Percentiles rank a stretch among this genome's conserved stretches.
phyloP scores from a whole-genome alignment of 1,139 yeast genomes.

The Sugiyamaella xylanicola region DNA sequence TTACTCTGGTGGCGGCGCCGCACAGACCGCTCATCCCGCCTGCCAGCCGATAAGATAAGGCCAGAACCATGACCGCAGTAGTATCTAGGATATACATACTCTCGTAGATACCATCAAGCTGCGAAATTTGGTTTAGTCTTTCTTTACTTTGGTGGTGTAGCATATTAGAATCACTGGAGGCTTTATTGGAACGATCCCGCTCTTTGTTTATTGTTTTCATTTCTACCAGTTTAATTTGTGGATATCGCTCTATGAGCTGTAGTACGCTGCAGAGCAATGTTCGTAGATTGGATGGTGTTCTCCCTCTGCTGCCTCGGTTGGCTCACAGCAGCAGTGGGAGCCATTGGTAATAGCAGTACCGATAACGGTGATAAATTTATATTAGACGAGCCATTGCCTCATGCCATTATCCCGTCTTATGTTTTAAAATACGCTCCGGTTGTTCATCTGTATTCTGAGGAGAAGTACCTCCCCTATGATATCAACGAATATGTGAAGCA shows the following conservation, averaged over 20 bases:
- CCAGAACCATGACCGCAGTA: background rate
- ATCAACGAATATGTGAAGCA: conserved; percentile 67
- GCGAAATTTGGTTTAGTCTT: no score
- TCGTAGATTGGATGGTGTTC: background rate
- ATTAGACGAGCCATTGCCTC: background rate
- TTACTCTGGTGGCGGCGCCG: no score
- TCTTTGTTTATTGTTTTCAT: no score
- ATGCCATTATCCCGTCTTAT: conserved; percentile 61
- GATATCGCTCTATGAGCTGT: background rate
- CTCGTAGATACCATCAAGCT: background rate
- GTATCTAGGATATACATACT: background rate
- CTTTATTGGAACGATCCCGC: no score
- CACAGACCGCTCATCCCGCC: background rate
- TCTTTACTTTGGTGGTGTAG: no score
- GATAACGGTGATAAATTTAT: background rate
- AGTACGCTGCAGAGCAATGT: background rate
- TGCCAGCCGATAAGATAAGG: background rate
- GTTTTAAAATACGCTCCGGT: conserved; percentile 73
- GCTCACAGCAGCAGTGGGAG: background rate
- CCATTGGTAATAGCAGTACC: background rate
- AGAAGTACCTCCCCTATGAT: conserved; percentile 81
- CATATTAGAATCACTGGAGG: no score
- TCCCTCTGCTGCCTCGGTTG: background rate
- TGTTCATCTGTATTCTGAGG: conserved; percentile 88
- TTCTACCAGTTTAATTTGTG: no score